Evolutionary conservation across 202 grass and related monocot genomes (phyloP), one percentile per base, ranked within the genome.

Genomic region (Zoysia matrella): DNA sequence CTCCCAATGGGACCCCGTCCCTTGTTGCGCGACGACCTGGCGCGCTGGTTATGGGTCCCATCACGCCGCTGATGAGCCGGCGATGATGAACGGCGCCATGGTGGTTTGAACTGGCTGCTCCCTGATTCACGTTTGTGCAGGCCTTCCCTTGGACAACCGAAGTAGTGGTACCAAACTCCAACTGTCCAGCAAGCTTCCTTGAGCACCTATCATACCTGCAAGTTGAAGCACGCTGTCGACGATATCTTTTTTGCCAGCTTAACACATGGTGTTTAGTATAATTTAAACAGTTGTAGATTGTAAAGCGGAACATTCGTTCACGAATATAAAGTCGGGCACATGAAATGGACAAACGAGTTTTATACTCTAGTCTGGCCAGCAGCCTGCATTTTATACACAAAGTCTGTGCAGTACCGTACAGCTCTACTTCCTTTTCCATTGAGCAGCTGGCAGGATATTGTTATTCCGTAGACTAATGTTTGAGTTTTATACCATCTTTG

Each of bases 201-300:
- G 30, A 36, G 30, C 9, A 14, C 56, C 56, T 71, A 55, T 73
- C 69, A 72, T 54, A 15, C 6, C 61, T 14, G 63, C 78, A 54
- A 64, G 64, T 70, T 69, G 40, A 81, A 54, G 71, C 7, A 56
- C 76, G 68, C 78, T 62, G 69, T 5, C 62, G 30, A 64, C 51
- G 53, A 36, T 36, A 36, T 36, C 64, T 46, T 72, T 75, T 69
- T 46, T 61, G 60, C 68, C 88, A 86, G 67, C 73, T 67, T 68
- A 12, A 78, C 49, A 77, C 52, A 68, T 72, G 56, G 57, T 47
- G 72, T 30, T 14, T 4, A 45, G 14, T 53, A 57, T 67, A 15
- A 30, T 61, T 63, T 69, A 74, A 1, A 42, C 7, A 6, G 65
- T 14, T 60, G 43, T 47, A 60, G 5, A 42, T 16, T 69, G 72